Conservation (phyloP, 345 rosid genomes). For the Dovyalis caffra region DNA sequence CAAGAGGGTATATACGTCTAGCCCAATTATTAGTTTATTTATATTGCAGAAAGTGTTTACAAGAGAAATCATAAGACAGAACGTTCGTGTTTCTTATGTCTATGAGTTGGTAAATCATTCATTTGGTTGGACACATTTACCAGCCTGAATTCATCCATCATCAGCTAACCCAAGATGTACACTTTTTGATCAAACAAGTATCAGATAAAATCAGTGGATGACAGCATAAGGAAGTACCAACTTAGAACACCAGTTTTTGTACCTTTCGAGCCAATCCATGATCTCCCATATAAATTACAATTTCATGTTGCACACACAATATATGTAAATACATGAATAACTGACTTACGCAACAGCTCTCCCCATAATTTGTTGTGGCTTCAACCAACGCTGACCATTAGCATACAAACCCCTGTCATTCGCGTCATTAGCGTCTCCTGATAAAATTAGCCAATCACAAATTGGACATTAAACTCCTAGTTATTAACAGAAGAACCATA, state of each 20-base stretch:
- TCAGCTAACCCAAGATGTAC: not conserved
- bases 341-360: constrained; percentile 78
- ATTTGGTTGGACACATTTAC: not conserved
- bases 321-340: not conserved
- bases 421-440: constrained; percentile 64
- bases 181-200: not conserved
- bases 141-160: not conserved
- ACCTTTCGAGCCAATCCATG: not conserved
- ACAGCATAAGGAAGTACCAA: not conserved
- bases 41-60: not conserved
- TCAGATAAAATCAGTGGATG: not conserved
- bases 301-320: not conserved
- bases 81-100: not conserved
- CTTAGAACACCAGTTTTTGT: too few relatives aligned
- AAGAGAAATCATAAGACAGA: not conserved
- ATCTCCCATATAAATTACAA: not conserved
- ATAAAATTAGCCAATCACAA: constrained; percentile 10
- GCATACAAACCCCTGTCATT: constrained; percentile 90
- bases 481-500: not conserved
- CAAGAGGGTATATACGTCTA: not conserved
- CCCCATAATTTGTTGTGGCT: constrained; percentile 82
- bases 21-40: too few relatives aligned
- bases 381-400: constrained; percentile 84
- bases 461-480: constrained; percentile 3
- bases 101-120: not conserved